phyloP scores from a whole-genome alignment of 164 flowering plant genomes.

The Echeveria elegans region DNA sequence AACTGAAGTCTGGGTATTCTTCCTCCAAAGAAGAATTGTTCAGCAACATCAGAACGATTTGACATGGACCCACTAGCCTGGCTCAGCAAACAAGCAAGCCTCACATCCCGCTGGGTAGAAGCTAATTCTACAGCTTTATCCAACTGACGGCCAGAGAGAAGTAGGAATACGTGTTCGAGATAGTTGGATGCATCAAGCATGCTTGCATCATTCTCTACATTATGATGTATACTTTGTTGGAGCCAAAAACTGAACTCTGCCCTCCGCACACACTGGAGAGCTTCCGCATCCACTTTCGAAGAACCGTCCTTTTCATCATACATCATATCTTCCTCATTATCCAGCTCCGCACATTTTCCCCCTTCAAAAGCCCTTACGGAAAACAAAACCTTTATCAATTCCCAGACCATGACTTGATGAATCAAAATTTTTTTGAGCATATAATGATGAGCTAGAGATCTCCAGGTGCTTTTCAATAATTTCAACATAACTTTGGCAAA shows the following conservation, averaged over 20 bases:
- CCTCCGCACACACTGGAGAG: constrained; percentile 75
- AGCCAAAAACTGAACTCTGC: constrained; percentile 94
- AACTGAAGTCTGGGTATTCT: constrained; percentile 72
- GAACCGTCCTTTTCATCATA: constrained; percentile 56
- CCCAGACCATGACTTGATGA: constrained; percentile 96
- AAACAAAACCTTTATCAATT: constrained; percentile 83
- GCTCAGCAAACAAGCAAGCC: constrained; percentile 85
- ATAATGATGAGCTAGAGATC: constrained; percentile 52
- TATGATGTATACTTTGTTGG: constrained; percentile 86
- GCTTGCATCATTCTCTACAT: constrained; percentile 77
- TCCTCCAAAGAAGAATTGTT: constrained; percentile 79
- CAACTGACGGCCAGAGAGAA: constrained; percentile 75
- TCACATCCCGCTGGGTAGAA: constrained; percentile 78
- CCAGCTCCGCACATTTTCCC: constrained; percentile 32
- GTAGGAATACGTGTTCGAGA: constrained; percentile 61
- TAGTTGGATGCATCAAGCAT: constrained; percentile 49
- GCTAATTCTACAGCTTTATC: constrained; percentile 85
- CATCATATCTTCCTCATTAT: constrained; percentile 77
- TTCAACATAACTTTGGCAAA: constrained; percentile 61
- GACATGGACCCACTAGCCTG: constrained; percentile 87
- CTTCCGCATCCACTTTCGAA: constrained; percentile 56
- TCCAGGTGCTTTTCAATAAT: constrained; percentile 68
- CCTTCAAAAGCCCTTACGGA: constrained; percentile 44
- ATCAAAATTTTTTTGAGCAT: constrained; percentile 46
- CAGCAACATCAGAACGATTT: constrained; percentile 61